Evolutionary conservation across 1,139 yeast species (phyloP).

Genomic region (Debaryomyces sp.): DNA sequence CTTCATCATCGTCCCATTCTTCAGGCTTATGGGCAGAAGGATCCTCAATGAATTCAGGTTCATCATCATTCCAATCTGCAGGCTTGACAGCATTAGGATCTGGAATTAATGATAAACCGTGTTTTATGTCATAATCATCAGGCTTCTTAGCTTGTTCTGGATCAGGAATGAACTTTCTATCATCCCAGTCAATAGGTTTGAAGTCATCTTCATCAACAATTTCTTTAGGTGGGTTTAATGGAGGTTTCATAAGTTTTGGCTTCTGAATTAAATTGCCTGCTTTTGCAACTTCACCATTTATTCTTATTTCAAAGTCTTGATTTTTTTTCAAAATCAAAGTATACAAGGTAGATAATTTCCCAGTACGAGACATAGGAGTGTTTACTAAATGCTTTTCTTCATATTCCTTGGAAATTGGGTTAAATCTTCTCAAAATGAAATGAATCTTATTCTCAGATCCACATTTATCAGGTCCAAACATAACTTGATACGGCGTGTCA

Average conservation of each 20-base stretch:
- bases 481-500: constrained; percentile 74
- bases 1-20: constrained; percentile 86
- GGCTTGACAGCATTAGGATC: constrained; percentile 74
- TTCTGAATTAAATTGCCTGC: constrained; percentile 64
- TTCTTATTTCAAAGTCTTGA: constrained; percentile 75
- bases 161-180: constrained; percentile 62
- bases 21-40: constrained; percentile 67
- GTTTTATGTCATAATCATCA: constrained; percentile 74
- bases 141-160: constrained; percentile 67
- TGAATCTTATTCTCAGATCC: constrained; percentile 80
- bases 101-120: constrained; percentile 57
- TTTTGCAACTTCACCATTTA: constrained; percentile 73
- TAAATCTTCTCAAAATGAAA: constrained; percentile 64
- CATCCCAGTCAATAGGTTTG: constrained; percentile 86
- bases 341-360: constrained; percentile 65
- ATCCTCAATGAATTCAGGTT: constrained; percentile 59
- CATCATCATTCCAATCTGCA: constrained; percentile 75
- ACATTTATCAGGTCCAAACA: constrained; percentile 96
- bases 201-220: constrained; percentile 62
- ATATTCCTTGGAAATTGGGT: constrained; percentile 55
- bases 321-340: constrained; percentile 69
- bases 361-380: constrained; percentile 67
- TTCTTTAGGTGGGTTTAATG: constrained; percentile 63
- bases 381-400: constrained; percentile 71
- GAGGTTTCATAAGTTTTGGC: constrained; percentile 57